Conservation (phyloP, 192 early-diverging fungal genomes). For the Rhizoclosmatium sp. region DNA sequence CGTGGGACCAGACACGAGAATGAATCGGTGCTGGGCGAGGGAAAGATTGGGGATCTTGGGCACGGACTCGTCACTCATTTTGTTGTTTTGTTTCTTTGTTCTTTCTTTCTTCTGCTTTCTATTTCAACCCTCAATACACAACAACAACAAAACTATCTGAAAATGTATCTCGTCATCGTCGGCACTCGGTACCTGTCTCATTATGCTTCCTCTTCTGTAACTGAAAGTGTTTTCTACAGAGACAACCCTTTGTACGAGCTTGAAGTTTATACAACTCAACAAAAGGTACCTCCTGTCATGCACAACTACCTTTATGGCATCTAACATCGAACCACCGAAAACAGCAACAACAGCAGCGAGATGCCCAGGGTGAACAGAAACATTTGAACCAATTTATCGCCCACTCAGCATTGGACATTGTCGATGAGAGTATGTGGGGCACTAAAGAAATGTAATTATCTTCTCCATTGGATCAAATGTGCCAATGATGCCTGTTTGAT, state of each 20-base stretch:
- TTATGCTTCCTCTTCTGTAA: too few relatives aligned
- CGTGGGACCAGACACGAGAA: conserved; percentile 76
- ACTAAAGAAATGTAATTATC: conserved; percentile 77
- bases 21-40: conserved; percentile 82
- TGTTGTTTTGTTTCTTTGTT: neutral
- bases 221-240: conserved; percentile 17
- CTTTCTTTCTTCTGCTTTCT: too few relatives aligned
- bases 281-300: neutral
- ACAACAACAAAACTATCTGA: too few relatives aligned
- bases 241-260: conserved; percentile 98
- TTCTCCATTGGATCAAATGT: neutral
- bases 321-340: neutral
- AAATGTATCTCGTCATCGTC: too few relatives aligned
- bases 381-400: conserved; percentile 97
- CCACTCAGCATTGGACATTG: conserved; percentile 95
- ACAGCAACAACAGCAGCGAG: conserved; percentile 4
- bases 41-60: conserved; percentile 83
- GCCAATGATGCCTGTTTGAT: too few relatives aligned
- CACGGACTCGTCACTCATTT: conserved; percentile 19
- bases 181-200: too few relatives aligned
- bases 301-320: neutral
- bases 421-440: conserved; percentile 93
- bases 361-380: conserved; percentile 72
- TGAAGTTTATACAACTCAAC: conserved; percentile 64
- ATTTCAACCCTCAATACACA: too few relatives aligned